Evolutionary conservation across 495 filamentous ascomycete species (phyloP).

Genomic region (Schizothecium vesticola): DNA sequence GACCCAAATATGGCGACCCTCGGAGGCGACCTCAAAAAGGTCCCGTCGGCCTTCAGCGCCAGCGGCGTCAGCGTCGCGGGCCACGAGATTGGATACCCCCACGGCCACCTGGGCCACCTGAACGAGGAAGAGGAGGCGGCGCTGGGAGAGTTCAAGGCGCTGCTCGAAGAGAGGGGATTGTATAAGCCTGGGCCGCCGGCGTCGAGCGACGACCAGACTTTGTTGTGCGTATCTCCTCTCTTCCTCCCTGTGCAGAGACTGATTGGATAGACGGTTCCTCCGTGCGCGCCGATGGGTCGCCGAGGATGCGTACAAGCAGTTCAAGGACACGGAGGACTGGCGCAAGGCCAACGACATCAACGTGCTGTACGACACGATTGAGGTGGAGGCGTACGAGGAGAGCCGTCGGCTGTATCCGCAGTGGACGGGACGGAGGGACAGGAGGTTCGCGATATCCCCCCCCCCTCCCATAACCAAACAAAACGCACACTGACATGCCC

Average conservation of each 20-base stretch:
- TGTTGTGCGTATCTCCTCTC: slow-evolving; percentile 56
- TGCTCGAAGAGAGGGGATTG: slow-evolving; percentile 58
- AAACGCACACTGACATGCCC: background rate
- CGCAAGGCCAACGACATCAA: slow-evolving; percentile 71
- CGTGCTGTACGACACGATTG: slow-evolving; percentile 69
- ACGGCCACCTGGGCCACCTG: slow-evolving; percentile 70
- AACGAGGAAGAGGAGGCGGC: slow-evolving; percentile 59
- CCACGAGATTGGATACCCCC: slow-evolving; percentile 49
- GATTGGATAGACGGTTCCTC: slow-evolving; percentile 60
- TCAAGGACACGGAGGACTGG: slow-evolving; percentile 86
- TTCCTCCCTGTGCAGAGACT: background rate
- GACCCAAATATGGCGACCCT: background rate
- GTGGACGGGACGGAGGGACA: slow-evolving; percentile 85
- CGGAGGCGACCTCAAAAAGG: slow-evolving; percentile 14
- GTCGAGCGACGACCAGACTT: slow-evolving; percentile 74
- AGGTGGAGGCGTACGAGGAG: slow-evolving; percentile 74
- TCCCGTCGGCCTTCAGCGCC: slow-evolving; percentile 16
- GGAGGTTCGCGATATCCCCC: slow-evolving; percentile 35
- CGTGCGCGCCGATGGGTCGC: slow-evolving; percentile 71
- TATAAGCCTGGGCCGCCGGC: slow-evolving; percentile 54
- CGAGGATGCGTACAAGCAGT: slow-evolving; percentile 71
- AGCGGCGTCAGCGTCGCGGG: slow-evolving; percentile 21
- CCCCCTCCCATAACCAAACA: background rate
- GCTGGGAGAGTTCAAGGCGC: slow-evolving; percentile 61
- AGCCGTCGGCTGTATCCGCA: slow-evolving; percentile 79